Percentiles rank a stretch among this genome's conserved stretches.
These are phyloP conservation scores for Cicer yamashitae DNA, from an alignment of 306 rosid species.

Conservation along the genomic window DNA sequence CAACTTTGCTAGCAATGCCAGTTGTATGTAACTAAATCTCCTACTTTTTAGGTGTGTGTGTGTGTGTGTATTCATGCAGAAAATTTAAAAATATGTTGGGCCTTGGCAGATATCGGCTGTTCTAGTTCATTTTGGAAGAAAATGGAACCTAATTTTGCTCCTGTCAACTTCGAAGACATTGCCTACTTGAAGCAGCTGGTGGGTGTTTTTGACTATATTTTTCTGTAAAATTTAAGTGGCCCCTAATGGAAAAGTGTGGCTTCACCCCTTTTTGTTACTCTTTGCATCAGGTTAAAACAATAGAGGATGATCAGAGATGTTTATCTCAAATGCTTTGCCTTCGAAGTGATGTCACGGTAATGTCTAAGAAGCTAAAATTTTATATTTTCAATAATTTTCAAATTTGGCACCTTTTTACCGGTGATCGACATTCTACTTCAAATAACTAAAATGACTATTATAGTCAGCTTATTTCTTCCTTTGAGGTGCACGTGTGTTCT, in stretches of 20 bases:
- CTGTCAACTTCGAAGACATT: conserved; percentile 58
- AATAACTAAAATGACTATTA: neutral
- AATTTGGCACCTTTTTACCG: conserved; percentile 14
- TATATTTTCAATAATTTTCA: conserved; percentile 25
- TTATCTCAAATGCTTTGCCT: conserved; percentile 53
- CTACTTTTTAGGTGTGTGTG: neutral
- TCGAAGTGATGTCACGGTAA: conserved; percentile 59
- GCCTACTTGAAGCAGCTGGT: conserved; percentile 79
- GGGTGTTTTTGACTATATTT: conserved; percentile 37
- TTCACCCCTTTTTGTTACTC: conserved; percentile 34
- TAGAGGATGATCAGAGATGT: conserved; percentile 59
- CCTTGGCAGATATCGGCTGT: conserved; percentile 66
- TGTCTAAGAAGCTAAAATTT: conserved; percentile 36
- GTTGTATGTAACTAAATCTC: conserved; percentile 61
- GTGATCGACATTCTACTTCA: conserved; percentile 3
- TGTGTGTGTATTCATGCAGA: conserved; percentile 28
- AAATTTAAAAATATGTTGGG: conserved; percentile 8
- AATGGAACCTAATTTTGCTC: conserved; percentile 67
- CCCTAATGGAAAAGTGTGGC: conserved; percentile 27
- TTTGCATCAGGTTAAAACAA: conserved; percentile 58
- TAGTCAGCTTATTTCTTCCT: conserved; percentile 31
- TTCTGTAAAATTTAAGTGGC: conserved; percentile 41
- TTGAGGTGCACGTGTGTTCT: neutral
- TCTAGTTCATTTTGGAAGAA: conserved; percentile 85
- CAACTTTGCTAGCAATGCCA: conserved; percentile 67